Evolutionary conservation across 257 asterid genomes (phyloP).

Genomic region (Apocynum venetum): DNA sequence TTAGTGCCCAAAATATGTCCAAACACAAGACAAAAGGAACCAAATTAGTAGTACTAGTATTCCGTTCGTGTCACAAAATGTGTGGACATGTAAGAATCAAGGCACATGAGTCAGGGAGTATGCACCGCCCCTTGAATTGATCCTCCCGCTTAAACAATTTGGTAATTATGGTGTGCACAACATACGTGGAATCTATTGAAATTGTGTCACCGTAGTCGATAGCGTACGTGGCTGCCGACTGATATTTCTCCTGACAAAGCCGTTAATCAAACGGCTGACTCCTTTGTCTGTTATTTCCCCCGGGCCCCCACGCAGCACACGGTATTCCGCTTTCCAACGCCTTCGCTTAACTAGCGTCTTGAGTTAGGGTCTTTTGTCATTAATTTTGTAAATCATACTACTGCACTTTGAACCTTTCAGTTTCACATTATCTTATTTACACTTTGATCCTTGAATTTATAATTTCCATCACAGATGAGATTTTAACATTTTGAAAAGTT

Average conservation of each 20-base stretch:
- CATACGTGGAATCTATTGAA: conserved; percentile 39
- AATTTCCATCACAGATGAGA: neutral
- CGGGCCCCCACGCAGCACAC: conserved; percentile 22
- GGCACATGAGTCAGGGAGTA: neutral
- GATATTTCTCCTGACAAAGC: conserved; percentile 10
- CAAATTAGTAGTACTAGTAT: no score
- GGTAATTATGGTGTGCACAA: neutral
- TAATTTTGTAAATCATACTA: no score
- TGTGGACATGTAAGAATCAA: neutral
- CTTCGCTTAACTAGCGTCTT: no score
- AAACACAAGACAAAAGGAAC: neutral
- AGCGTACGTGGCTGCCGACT: conserved; percentile 38
- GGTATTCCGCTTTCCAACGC: conserved; percentile 15
- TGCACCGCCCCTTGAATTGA: neutral
- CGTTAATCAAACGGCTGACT: conserved; percentile 30
- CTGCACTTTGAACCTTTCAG: neutral
- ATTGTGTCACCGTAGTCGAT: conserved; percentile 32
- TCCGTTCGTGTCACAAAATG: neutral
- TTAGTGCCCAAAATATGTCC: neutral
- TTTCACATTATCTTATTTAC: neutral
- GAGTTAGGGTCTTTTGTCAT: no score
- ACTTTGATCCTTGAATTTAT: neutral
- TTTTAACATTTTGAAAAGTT: neutral
- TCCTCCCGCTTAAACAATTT: neutral
- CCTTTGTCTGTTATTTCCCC: conserved; percentile 24